Evolutionary conservation across 208 protist species (phyloP), one percentile per base, ranked within the genome.

Genomic region (Novymonas esmeraldas): DNA sequence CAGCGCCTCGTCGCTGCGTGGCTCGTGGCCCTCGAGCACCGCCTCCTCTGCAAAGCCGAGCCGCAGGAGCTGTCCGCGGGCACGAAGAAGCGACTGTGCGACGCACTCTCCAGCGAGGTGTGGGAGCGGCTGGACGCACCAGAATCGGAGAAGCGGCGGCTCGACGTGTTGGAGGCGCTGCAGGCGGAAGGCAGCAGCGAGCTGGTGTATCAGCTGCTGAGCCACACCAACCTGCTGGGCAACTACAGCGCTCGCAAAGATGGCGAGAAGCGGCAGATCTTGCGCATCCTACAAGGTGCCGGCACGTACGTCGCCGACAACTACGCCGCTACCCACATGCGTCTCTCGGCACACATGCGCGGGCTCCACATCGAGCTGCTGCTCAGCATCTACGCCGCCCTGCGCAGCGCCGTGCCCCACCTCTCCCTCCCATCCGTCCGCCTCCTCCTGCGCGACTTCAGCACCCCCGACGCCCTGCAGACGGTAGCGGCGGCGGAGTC

Each of bases 261-360:
- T 39, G 28, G 31, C 11, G 44, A 56, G 13, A 66, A 54, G 16
- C 6, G 26, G n/a, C 46, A 34, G 33, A 45, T n/a, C 48, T 16
- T 66, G 26, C 48, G 36, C 28, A 22, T 66, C 18, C 51, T 66
- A 20, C 46, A 31, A 33, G 22, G 16, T 2, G 61, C 61, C 7
- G 18, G 24, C 36, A 54, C 26, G 20, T 66, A 66, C 48, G 61
- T 56, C 14, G 61, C 48, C 10, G 49, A 56, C 61, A 31, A 54
- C 61, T 66, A 66, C 48, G 61, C 44, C 36, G 14, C 22, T 0
- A 41, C 52, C 33, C 59, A 64, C 45, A 24, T 44, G 45, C 31
- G 33, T 6, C 36, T 64, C 16, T 20, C 11, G 1, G 31, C 28
- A 11, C 45, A 36, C 33, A 26, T 66, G 18, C 26, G 22, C 11